A percentile compares a stretch with the other conserved stretches of the same genome.
These are phyloP conservation scores for Sistotremastrum niveocremeum DNA, from an alignment of 768 basidiomycete species.

Conservation along the genomic window DNA sequence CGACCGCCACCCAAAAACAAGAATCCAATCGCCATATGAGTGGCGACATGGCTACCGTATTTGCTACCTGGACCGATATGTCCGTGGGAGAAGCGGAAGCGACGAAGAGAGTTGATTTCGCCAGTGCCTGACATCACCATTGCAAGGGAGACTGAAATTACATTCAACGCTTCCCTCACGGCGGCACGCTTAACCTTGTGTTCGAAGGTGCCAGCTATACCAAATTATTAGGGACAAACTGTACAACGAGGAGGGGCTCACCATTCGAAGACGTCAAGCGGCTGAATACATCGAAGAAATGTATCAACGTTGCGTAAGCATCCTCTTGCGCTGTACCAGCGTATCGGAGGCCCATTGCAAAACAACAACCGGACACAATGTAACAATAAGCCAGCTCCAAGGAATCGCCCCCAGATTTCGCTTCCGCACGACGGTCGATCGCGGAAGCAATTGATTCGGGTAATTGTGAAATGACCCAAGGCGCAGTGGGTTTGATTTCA, in stretches of 20 bases:
- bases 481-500: conserved; percentile 49
- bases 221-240: conserved; percentile 1
- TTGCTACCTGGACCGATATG: conserved; percentile 39
- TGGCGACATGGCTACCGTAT: conserved; percentile 84
- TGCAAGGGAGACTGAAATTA: conserved; percentile 74
- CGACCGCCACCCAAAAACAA: conserved; percentile 90
- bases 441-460: conserved; percentile 51
- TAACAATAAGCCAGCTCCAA: conserved; percentile 86
- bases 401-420: conserved; percentile 47
- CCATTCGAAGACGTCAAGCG: conserved; percentile 55
- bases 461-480: conserved; percentile 62
- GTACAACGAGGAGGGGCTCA: conserved; percentile 21
- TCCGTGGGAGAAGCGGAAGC: conserved; percentile 82
- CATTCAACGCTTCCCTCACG: conserved; percentile 74
- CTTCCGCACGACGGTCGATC: conserved; percentile 31
- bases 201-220: conserved; percentile 63
- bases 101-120: conserved; percentile 76
- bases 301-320: conserved; percentile 72
- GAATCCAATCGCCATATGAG: conserved; percentile 80
- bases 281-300: conserved; percentile 70
- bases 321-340: conserved; percentile 89
- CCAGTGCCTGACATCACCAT: conserved; percentile 98
- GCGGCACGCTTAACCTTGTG: conserved; percentile 80
- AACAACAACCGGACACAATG: conserved; percentile 83
- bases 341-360: conserved; percentile 82